Base-by-base conservation (phyloP, 495 filamentous ascomycete genomes). In the Trichoderma erinaceum region DNA sequence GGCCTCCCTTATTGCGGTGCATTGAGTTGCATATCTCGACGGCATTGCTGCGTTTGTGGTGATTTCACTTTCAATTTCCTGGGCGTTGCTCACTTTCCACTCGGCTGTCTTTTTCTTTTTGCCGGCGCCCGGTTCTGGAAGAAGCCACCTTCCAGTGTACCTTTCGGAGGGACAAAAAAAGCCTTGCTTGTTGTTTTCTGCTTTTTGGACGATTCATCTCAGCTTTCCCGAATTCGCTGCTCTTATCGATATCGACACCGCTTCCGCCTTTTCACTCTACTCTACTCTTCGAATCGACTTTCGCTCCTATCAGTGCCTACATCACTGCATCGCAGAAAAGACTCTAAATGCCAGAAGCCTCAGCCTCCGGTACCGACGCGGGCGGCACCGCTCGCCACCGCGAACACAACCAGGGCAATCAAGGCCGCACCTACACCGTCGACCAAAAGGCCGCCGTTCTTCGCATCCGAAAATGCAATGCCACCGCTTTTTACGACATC, bases 401-500 rank as follows among this genome's bases (percentile, higher is more conserved):
- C 69, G 87, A 92, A 41, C 95, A 98, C 79, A 93, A 95, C 74
- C 93, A 98, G 73, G 95, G 95, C 69, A 96, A 93, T 76, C 90
- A 94, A 75, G 90, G 92, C 63, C 89, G 92, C 69, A 91, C 90
- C 76, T 96, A 87, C 78, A 98, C 94, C 7, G 78, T 85, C 27
- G 95, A 97, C 68, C 94, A 98, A 75, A 94, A 95, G 75, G 85
- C 88, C 0, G 93, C 93, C 16, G 95, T 98, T 25, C 78, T 96
- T 68, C 85, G 95, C 56, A 93, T 99, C 72, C 87, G 90, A 68
- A 84, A 84, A 81, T 99, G 95, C 77, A 81, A 84, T 27, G 78
- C 91, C 43, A 97, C 92, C 5, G 92, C 90, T 3, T 99, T 93
- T 73, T 99, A 99, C 79, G 90, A 93, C 71, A 92, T 95, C 74